Conservation (phyloP, 148 eudicot genomes). For the Suaeda aralocaspica region DNA sequence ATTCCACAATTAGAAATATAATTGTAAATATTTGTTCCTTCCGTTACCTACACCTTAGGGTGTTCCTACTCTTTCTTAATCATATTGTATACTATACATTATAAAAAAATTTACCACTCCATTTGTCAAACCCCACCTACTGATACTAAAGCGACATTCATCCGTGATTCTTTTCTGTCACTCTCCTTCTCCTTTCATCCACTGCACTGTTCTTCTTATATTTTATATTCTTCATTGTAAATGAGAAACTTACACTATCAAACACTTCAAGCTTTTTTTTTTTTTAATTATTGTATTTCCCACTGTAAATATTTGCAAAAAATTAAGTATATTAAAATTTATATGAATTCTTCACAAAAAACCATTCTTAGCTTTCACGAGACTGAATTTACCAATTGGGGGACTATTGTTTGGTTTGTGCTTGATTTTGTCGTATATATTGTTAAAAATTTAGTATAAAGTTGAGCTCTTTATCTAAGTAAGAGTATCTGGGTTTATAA, state of each 20-base stretch:
- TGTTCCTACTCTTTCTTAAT: no score
- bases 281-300: not conserved
- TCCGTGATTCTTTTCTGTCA: slow-evolving; percentile 35
- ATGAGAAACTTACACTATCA: no score
- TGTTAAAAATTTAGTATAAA: not conserved
- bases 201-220: slow-evolving; percentile 3
- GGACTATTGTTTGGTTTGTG: not conserved
- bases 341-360: slow-evolving; percentile 17
- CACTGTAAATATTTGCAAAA: not conserved
- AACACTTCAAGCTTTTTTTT: no score
- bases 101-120: no score
- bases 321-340: not conserved
- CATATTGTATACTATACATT: no score
- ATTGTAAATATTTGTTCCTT: no score
- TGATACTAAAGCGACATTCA: slow-evolving; percentile 16
- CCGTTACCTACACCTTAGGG: no score
- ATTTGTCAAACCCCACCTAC: slow-evolving; percentile 1
- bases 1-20: no score
- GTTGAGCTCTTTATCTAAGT: not conserved
- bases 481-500: not conserved
- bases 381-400: slow-evolving; percentile 10
- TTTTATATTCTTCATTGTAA: no score
- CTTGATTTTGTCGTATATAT: slow-evolving; percentile 10
- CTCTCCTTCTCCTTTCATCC: slow-evolving; percentile 12
- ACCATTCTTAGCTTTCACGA: slow-evolving; percentile 33